Evolutionary conservation across 352 stramenopile species (phyloP).

Genomic region (Albugo laibachii): DNA sequence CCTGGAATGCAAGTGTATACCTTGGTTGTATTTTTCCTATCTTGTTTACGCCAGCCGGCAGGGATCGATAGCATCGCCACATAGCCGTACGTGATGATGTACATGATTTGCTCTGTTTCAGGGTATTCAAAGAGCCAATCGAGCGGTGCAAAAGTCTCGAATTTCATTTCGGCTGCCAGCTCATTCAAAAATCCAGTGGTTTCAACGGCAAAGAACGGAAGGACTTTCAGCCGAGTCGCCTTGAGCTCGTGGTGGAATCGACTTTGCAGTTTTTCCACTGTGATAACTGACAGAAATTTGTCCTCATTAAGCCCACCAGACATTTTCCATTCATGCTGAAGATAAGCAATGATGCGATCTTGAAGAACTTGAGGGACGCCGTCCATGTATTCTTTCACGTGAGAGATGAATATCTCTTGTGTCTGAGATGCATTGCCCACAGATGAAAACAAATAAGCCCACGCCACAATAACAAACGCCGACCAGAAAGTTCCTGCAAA

Average conservation of each 20-base stretch:
- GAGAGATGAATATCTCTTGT: slow-evolving; percentile 14
- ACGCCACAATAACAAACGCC: slow-evolving; percentile 9
- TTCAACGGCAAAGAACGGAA: slow-evolving; percentile 10
- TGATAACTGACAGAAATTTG: slow-evolving; percentile 7
- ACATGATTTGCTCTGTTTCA: slow-evolving; percentile 8
- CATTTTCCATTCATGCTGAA: slow-evolving; percentile 6
- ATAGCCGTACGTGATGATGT: slow-evolving; percentile 8
- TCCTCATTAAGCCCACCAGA: slow-evolving; percentile 6
- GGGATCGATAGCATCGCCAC: slow-evolving; percentile 7
- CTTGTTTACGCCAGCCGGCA: neutral
- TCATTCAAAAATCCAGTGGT: slow-evolving; percentile 14
- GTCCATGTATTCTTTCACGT: slow-evolving; percentile 6
- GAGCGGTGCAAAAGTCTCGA: slow-evolving; percentile 9
- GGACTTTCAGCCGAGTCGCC: slow-evolving; percentile 7
- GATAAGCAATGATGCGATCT: slow-evolving; percentile 5
- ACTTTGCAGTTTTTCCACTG: slow-evolving; percentile 11
- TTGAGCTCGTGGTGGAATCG: slow-evolving; percentile 11
- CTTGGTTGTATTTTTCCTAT: neutral
- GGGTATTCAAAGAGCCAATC: slow-evolving; percentile 15
- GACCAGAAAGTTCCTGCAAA: slow-evolving; percentile 15
- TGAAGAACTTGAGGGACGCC: slow-evolving; percentile 1
- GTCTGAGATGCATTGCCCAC: slow-evolving; percentile 7
- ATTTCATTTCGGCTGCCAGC: slow-evolving; percentile 8
- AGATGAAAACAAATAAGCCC: slow-evolving; percentile 12
- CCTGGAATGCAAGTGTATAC: slow-evolving; percentile 7